phyloP scores from a whole-genome alignment of 2,329 filamentous ascomycete species.

The Acrocalymma vagum region DNA sequence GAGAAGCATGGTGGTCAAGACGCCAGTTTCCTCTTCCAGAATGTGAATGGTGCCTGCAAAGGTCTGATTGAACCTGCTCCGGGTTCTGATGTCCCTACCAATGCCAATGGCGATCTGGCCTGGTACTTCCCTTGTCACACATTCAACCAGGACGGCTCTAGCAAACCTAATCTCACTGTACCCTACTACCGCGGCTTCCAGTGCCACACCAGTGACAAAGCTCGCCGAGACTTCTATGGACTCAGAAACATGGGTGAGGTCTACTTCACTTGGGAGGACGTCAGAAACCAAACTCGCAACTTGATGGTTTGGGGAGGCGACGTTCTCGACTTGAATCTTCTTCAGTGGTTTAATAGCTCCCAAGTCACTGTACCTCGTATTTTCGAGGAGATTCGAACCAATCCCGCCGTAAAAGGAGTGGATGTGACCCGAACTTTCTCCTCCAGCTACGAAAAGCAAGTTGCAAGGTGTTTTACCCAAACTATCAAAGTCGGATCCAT shows the following conservation, averaged over 20 bases:
- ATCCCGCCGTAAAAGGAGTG: constrained; percentile 76
- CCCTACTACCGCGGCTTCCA: constrained; percentile 84
- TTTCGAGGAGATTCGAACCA: constrained; percentile 82
- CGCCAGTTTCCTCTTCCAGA: constrained; percentile 96
- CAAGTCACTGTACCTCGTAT: constrained; percentile 79
- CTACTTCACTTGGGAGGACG: constrained; percentile 95
- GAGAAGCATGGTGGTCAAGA: constrained; percentile 87
- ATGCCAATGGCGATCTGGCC: constrained; percentile 73
- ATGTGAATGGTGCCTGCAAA: constrained; percentile 98
- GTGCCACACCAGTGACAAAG: constrained; percentile 80
- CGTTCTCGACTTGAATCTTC: constrained; percentile 87
- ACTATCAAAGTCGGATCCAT: constrained; percentile 96
- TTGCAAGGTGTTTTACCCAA: constrained; percentile 87
- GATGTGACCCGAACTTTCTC: constrained; percentile 93
- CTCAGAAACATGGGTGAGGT: constrained; percentile 81
- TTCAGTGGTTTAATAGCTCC: constrained; percentile 87
- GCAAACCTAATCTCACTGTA: constrained; percentile 74
- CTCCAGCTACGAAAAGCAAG: constrained; percentile 76
- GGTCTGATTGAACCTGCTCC: constrained; percentile 78
- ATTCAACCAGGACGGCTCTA: constrained; percentile 94
- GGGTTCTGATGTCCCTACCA: constrained; percentile 80
- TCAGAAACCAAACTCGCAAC: constrained; percentile 88
- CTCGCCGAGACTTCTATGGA: constrained; percentile 78
- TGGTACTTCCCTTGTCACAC: constrained; percentile 97
- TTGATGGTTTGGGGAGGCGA: constrained; percentile 93